These are phyloP conservation scores for Astragalus membranaceus DNA, from an alignment of 306 rosid genomes.

Conservation along the genomic window DNA sequence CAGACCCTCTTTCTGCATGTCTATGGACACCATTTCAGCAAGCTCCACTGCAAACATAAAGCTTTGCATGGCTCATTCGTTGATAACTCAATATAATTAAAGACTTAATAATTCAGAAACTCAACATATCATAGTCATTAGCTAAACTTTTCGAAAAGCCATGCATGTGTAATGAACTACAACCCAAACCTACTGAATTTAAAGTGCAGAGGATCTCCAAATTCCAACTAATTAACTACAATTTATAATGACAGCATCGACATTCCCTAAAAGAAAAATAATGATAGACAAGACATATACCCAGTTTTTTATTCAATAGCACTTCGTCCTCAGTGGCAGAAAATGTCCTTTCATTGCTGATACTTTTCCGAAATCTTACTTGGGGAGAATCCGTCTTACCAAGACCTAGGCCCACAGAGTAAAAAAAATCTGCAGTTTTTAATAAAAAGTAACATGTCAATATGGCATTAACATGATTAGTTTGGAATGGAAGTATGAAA, in stretches of 20 bases:
- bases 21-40: slow-evolving; percentile 70
- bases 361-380: slow-evolving; percentile 69
- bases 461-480: no score
- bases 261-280: no score
- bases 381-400: slow-evolving; percentile 68
- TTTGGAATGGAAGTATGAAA: no score
- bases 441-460: no score
- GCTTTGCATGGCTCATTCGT: slow-evolving; percentile 13
- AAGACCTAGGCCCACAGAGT: slow-evolving; percentile 85
- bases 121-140: not conserved
- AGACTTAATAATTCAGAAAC: not conserved
- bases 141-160: slow-evolving; percentile 10
- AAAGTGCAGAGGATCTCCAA: not conserved
- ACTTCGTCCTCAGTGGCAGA: slow-evolving; percentile 64
- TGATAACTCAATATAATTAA: not conserved
- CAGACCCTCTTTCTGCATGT: slow-evolving; percentile 87
- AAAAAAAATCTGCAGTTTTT: no score
- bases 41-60: slow-evolving; percentile 70
- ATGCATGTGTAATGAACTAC: not conserved
- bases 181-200: slow-evolving; percentile 5
- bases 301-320: slow-evolving; percentile 35
- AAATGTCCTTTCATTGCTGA: slow-evolving; percentile 91
- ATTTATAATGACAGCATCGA: no score
- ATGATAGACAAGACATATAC: no score
- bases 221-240: slow-evolving; percentile 6